Conservation (phyloP, 768 basidiomycete species). For the Mycena alexandri region DNA sequence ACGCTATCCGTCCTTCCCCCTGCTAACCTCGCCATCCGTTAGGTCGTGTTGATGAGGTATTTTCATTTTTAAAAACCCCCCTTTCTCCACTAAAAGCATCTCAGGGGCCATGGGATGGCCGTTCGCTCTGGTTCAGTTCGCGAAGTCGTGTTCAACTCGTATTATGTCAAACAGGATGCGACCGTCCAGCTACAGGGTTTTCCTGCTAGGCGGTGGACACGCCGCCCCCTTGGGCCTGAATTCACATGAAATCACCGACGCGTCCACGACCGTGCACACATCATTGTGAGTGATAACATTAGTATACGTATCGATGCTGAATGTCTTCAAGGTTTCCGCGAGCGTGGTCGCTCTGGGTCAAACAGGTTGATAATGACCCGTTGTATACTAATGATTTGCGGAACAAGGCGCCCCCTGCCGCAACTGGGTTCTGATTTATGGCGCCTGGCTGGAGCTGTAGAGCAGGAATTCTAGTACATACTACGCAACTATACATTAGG, state of each 20-base stretch:
- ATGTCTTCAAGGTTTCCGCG: constrained; percentile 2
- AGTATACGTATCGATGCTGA: constrained; percentile 2
- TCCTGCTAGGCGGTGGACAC: background rate
- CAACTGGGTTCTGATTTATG: constrained; percentile 9
- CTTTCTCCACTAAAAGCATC: too few species aligned
- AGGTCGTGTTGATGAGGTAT: constrained; percentile 15
- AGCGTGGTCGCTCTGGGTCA: constrained; percentile 14
- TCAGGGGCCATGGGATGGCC: constrained; percentile 14
- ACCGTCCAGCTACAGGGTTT: constrained; percentile 6
- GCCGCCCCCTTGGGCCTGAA: background rate
- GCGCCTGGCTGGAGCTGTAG: too few species aligned
- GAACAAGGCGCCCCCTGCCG: constrained; percentile 1
- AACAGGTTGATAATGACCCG: constrained; percentile 9
- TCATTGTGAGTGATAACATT: background rate
- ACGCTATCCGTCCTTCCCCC: too few species aligned
- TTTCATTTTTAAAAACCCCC: too few species aligned
- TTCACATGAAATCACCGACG: background rate
- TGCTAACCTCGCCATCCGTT: background rate
- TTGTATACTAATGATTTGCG: constrained; percentile 7
- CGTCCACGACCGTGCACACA: background rate
- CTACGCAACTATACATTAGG: too few species aligned
- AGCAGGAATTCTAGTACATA: too few species aligned
- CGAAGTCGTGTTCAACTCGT: constrained; percentile 10
- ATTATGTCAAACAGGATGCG: constrained; percentile 7
- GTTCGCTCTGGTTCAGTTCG: constrained; percentile 2